Conservation (phyloP, 202 grass and related monocot genomes). For the Brachypodium distachyon region DNA sequence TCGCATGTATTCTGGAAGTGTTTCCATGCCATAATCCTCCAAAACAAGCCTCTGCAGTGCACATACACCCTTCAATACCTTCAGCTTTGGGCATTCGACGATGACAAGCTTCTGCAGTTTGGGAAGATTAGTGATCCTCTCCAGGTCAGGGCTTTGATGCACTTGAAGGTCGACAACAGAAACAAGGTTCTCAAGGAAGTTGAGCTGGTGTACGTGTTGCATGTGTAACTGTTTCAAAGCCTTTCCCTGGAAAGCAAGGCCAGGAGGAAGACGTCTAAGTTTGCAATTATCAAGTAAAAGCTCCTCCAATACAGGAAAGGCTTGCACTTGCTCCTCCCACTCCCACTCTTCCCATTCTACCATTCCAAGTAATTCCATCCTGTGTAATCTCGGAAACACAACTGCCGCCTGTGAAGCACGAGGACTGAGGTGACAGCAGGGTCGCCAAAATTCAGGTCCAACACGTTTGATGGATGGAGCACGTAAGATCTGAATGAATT, state of each 20-base stretch:
- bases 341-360: no score
- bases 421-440: no score
- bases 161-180: not conserved
- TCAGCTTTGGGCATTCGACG: accelerated
- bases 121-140: not conserved
- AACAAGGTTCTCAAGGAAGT: not conserved
- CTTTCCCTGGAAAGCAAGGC: not conserved
- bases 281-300: not conserved
- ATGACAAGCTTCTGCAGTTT: not conserved
- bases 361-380: accelerated
- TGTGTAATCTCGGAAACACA: not conserved
- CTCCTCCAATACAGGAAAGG: no score
- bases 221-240: accelerated
- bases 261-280: not conserved
- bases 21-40: not conserved
- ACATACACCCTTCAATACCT: not conserved
- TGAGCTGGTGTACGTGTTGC: accelerated
- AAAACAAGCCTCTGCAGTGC: accelerated
- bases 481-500: accelerated
- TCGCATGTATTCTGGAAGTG: not conserved
- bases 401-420: no score
- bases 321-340: no score
- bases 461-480: not conserved
- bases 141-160: accelerated
- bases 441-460: not conserved